Evolutionary conservation across 139 green algal species (phyloP).

Genomic region (Chlamydomonas incerta): DNA sequence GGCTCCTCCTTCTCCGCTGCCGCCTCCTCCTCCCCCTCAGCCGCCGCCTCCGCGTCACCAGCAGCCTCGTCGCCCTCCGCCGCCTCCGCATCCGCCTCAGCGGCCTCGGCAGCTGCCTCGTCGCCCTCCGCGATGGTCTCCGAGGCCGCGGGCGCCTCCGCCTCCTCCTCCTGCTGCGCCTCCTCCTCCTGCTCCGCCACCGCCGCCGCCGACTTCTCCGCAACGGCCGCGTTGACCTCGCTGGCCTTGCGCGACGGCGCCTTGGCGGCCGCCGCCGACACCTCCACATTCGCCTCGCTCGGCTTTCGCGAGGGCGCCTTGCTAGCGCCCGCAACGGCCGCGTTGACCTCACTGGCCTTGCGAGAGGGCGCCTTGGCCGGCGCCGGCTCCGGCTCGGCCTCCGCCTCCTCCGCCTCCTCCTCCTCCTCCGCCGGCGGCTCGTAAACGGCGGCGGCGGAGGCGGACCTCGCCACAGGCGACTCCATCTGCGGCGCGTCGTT

Average conservation of each 20-base stretch:
- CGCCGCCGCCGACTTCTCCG: not conserved
- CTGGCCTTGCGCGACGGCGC: not conserved
- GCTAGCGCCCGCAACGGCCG: too few relatives aligned
- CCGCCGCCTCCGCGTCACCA: too few relatives aligned
- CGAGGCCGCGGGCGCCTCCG: too few relatives aligned
- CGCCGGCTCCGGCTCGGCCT: not conserved
- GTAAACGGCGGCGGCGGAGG: not conserved
- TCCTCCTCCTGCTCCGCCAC: not conserved
- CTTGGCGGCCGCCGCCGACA: not conserved
- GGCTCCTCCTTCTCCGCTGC: not conserved
- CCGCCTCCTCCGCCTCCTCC: not conserved
- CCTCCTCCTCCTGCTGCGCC: not conserved
- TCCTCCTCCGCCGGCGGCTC: not conserved
- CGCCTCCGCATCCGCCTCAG: not conserved
- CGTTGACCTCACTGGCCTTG: too few relatives aligned
- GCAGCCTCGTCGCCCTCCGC: too few relatives aligned
- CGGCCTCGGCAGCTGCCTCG: not conserved
- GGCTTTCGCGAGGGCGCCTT: too few relatives aligned
- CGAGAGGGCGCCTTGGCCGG: too few relatives aligned
- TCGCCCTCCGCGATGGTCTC: not conserved
- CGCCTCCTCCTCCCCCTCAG: not conserved
- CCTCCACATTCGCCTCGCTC: too few relatives aligned
- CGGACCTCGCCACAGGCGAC: not conserved
- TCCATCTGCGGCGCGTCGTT: constrained; percentile 37
- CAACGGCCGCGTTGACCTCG: not conserved